Evolutionary conservation across 1,284 basidiomycete species (phyloP).

Genomic region (Mycena sp.): DNA sequence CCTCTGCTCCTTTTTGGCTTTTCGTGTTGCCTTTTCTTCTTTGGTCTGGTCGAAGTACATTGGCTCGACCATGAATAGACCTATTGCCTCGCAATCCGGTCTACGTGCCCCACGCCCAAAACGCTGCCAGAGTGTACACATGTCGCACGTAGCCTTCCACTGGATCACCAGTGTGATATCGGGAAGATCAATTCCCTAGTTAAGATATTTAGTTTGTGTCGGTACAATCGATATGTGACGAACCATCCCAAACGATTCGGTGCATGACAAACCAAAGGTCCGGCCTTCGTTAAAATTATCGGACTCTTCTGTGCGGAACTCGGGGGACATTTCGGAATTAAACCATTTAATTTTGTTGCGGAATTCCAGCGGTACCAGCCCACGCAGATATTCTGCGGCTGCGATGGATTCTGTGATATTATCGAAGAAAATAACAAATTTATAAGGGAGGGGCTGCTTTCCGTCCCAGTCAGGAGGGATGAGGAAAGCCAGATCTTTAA

Average conservation of each 20-base stretch:
- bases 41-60: conserved; percentile 24
- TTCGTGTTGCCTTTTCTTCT: conserved; percentile 11
- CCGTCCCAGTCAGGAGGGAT: conserved; percentile 33
- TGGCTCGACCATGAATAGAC: conserved; percentile 30
- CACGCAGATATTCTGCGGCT: conserved; percentile 25
- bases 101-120: conserved; percentile 33
- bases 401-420: conserved; percentile 30
- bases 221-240: neutral
- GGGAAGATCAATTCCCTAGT: conserved; percentile 43
- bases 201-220: neutral
- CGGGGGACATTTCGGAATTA: conserved; percentile 35
- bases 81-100: conserved; percentile 15
- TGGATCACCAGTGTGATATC: conserved; percentile 36
- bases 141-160: conserved; percentile 35
- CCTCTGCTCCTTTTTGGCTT: conserved; percentile 11
- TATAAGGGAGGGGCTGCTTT: conserved; percentile 12
- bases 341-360: conserved; percentile 38
- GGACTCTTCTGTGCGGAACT: conserved; percentile 28
- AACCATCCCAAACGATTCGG: conserved; percentile 48
- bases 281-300: conserved; percentile 24
- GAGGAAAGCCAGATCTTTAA: conserved; percentile 43
- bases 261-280: conserved; percentile 32
- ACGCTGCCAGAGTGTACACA: conserved; percentile 31
- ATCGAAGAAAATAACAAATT: conserved; percentile 41
- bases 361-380: conserved; percentile 23